Percentiles rank a stretch among this genome's conserved stretches.
These are phyloP conservation scores for Extremus antarcticus DNA, from an alignment of 495 filamentous ascomycete genomes.

Conservation along the genomic window DNA sequence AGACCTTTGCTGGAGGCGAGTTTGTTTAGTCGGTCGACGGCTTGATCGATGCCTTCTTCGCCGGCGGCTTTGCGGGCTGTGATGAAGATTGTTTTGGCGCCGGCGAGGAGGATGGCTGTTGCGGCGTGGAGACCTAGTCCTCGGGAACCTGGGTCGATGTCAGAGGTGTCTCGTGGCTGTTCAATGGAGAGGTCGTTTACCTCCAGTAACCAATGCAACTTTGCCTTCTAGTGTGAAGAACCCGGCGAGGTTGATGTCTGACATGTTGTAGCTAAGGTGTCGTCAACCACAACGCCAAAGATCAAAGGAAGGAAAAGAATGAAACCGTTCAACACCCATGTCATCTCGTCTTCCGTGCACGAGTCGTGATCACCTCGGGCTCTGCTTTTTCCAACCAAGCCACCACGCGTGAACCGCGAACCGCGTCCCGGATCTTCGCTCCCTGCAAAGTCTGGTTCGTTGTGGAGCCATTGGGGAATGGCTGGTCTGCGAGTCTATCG, in stretches of 20 bases:
- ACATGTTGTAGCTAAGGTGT: conserved; percentile 18
- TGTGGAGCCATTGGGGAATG: background rate
- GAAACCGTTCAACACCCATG: conserved; percentile 5
- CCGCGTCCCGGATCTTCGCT: background rate
- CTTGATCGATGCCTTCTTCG: conserved; percentile 31
- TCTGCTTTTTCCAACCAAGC: too few species aligned
- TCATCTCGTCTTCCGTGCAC: background rate
- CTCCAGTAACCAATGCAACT: conserved; percentile 35
- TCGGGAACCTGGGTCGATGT: conserved; percentile 24
- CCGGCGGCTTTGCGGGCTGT: conserved; percentile 32
- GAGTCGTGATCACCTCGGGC: background rate
- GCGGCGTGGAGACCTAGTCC: conserved; percentile 35
- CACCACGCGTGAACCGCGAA: background rate
- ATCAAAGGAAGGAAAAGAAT: background rate
- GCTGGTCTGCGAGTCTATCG: background rate
- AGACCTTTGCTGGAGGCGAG: conserved; percentile 21
- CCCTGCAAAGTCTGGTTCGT: background rate
- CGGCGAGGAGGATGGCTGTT: conserved; percentile 34
- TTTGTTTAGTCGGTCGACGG: conserved; percentile 32
- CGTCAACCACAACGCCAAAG: background rate
- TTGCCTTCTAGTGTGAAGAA: conserved; percentile 36
- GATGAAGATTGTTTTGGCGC: conserved; percentile 32
- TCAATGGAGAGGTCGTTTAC: background rate
- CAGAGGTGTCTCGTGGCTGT: background rate
- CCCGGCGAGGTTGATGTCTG: conserved; percentile 26